Percentiles rank a stretch among this genome's conserved stretches.
Evolutionary conservation across 306 rosid species (phyloP).

Genomic region (Astragalus glycyphyllos): DNA sequence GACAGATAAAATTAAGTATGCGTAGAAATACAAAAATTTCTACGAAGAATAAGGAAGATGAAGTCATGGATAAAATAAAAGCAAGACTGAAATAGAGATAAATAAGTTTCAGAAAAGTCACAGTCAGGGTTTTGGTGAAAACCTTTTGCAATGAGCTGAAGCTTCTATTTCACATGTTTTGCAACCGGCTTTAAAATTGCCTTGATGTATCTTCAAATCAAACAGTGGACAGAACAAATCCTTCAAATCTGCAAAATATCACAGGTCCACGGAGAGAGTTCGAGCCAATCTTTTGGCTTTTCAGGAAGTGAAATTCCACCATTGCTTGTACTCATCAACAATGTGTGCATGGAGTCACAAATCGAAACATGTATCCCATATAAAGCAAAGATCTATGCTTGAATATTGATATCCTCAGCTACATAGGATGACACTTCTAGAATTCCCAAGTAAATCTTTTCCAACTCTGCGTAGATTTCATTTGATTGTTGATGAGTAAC

Average conservation of each 20-base stretch:
- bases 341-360: not conserved
- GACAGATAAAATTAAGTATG: too few relatives aligned
- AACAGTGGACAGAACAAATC: not conserved
- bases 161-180: not conserved
- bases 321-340: not conserved
- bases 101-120: not conserved
- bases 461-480: conserved; percentile 38
- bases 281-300: not conserved
- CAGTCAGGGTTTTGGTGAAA: not conserved
- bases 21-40: too few relatives aligned
- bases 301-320: conserved; percentile 9
- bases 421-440: conserved; percentile 15
- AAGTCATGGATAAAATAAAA: too few relatives aligned
- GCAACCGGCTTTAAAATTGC: conserved; percentile 1
- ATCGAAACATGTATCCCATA: not conserved
- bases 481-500: conserved; percentile 40
- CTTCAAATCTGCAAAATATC: conserved; percentile 6
- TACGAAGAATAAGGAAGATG: too few relatives aligned
- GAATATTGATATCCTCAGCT: conserved; percentile 6
- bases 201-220: conserved; percentile 7
- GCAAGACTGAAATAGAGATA: not conserved
- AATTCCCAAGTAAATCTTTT: conserved; percentile 37
- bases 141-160: not conserved
- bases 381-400: conserved; percentile 16
- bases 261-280: not conserved